A percentile compares a stretch with the other conserved stretches of the same genome.
Evolutionary conservation across 2,329 filamentous ascomycete species (phyloP).

Genomic region (Kalmusia sp.): DNA sequence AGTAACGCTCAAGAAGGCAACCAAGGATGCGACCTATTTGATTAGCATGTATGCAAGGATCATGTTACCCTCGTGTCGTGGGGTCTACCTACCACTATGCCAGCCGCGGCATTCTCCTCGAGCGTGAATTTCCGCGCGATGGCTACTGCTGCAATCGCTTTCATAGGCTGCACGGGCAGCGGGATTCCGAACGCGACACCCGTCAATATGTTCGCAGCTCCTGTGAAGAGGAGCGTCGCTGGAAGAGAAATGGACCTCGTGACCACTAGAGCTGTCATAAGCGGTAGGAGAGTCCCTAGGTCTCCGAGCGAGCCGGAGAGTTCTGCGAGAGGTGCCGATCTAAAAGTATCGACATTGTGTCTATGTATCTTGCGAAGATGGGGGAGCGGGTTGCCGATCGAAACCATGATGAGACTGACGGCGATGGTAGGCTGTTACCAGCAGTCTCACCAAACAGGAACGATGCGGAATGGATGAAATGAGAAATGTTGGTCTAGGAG

Average conservation of each 20-base stretch:
- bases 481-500: neutral
- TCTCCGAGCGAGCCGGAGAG: slow-evolving; percentile 90
- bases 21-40: slow-evolving; percentile 59
- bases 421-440: neutral
- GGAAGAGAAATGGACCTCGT: slow-evolving; percentile 81
- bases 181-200: slow-evolving; percentile 86
- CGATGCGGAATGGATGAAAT: neutral
- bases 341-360: slow-evolving; percentile 65
- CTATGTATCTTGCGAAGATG: slow-evolving; percentile 36
- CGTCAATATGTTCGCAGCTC: slow-evolving; percentile 83
- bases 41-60: neutral
- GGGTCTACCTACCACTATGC: slow-evolving; percentile 68
- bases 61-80: neutral
- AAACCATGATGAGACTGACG: slow-evolving; percentile 24
- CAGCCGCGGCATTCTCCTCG: slow-evolving; percentile 79
- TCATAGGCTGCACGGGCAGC: slow-evolving; percentile 87
- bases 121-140: slow-evolving; percentile 72
- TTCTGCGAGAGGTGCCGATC: slow-evolving; percentile 69
- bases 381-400: slow-evolving; percentile 28
- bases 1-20: slow-evolving; percentile 79
- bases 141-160: slow-evolving; percentile 90
- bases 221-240: slow-evolving; percentile 86
- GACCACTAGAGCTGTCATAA: slow-evolving; percentile 84
- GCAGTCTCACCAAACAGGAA: neutral
- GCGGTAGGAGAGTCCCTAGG: slow-evolving; percentile 85